Evolutionary conservation across 441 rosid genomes (phyloP).

Genomic region (Euphorbia schlechtendalii): DNA sequence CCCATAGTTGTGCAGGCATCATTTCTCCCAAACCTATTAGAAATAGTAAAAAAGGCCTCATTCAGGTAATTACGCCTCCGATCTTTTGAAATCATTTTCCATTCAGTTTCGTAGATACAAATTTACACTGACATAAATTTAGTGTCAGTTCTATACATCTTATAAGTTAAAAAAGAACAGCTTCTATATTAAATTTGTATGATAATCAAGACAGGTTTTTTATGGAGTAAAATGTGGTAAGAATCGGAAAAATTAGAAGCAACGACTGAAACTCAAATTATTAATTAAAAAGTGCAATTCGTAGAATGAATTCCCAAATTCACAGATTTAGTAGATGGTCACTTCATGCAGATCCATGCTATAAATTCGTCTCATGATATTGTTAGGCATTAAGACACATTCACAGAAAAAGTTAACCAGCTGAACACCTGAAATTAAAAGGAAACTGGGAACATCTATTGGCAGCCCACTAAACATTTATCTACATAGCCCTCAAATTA

Average conservation of each 20-base stretch:
- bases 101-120: no score
- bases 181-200: no score
- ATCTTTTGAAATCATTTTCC: no score
- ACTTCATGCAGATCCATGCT: background rate
- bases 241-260: no score
- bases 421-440: background rate
- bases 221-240: no score
- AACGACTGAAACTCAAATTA: no score
- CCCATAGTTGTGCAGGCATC: slow-evolving; percentile 93
- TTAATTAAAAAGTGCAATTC: no score
- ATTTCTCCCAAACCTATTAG: slow-evolving; percentile 72
- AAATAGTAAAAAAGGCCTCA: background rate
- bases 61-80: background rate
- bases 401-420: no score
- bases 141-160: no score
- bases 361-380: background rate
- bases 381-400: background rate
- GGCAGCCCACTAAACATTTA: background rate
- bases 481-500: background rate
- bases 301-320: background rate
- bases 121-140: no score
- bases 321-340: background rate
- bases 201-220: no score
- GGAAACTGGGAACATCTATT: background rate
- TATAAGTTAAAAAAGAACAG: no score